Conservation (phyloP, 202 grass and related monocot species). For the Musa balbisiana region DNA sequence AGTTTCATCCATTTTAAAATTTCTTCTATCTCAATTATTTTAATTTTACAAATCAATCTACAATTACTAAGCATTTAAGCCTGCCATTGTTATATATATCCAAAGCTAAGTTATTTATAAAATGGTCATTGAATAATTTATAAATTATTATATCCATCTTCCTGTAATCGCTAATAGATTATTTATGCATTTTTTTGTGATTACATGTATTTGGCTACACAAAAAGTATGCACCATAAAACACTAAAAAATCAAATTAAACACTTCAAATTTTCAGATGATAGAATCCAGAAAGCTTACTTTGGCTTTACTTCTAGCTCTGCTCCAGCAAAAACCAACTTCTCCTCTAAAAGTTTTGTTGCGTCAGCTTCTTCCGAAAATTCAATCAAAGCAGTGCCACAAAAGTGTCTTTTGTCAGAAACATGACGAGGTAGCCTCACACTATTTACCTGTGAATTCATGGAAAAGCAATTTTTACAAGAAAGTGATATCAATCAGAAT, state of each 20-base stretch:
- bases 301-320: constrained; percentile 64
- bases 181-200: too few species aligned
- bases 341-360: constrained; percentile 39
- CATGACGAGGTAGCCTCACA: constrained; percentile 73
- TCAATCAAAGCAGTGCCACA: constrained; percentile 81
- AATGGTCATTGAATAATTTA: too few species aligned
- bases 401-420: constrained; percentile 59
- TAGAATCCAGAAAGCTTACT: constrained; percentile 32
- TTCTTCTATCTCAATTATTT: too few species aligned
- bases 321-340: constrained; percentile 50
- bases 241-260: background rate
- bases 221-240: background rate
- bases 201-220: background rate
- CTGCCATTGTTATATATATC: too few species aligned
- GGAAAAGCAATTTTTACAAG: background rate
- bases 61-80: too few species aligned
- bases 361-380: constrained; percentile 91
- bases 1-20: too few species aligned
- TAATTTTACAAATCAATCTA: too few species aligned
- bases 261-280: background rate
- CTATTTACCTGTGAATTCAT: constrained; percentile 68
- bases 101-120: too few species aligned
- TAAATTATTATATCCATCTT: too few species aligned
- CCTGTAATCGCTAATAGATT: too few species aligned
- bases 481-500: background rate